Base-by-base conservation (phyloP, 108 stramenopile genomes). In the Craspedostauros australis region DNA sequence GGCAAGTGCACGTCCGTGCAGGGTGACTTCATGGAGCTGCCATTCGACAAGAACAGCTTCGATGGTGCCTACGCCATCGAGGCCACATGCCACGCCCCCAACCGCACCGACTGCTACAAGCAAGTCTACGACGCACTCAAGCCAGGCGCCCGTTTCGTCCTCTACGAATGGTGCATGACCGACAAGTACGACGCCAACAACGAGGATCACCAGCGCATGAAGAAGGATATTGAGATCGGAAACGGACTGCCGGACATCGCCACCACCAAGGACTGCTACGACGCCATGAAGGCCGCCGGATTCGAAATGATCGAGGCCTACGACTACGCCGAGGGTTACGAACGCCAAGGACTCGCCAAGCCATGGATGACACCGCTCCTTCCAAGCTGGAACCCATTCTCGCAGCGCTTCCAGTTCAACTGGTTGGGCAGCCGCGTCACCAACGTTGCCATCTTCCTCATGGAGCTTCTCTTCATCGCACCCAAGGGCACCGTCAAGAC, bases 41-140 rank as follows among this genome's bases (percentile, higher is more conserved):
- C 90, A 1, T 95, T 93, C 68, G 64, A 73, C n/a, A 68, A 82
- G 18, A 47, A 47, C 32, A 61, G 47, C 33, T 93, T 87, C 51
- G 88, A 95, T 54, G 94, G 61, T 14, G 94, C 82, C 7, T 95
- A 95, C 62, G 94, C 91, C 40, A 93, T 95, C 62, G 91, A 95
- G 59, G 91, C 94, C 12, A 95, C 94, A 24, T 95, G 94, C 65
- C 94, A 95, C 60, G 94, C 94, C 11, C 91, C 94, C 20, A 74
- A 89, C 57, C 71, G 88, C 15, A 75, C 78, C 28, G 61, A 57
- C 16, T 76, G 78, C 19, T 95, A 90, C 70, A 51, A 58, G 3
- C 79, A 95, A 66, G 79, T 95, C 44, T 83, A 62, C 33, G 73
- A 82, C 37, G 82, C 80, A 8, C 64, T 95, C 33, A 88, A 95